phyloP scores from a whole-genome alignment of 805 yeast genomes.

The Cyberlindnera mississippiensis region DNA sequence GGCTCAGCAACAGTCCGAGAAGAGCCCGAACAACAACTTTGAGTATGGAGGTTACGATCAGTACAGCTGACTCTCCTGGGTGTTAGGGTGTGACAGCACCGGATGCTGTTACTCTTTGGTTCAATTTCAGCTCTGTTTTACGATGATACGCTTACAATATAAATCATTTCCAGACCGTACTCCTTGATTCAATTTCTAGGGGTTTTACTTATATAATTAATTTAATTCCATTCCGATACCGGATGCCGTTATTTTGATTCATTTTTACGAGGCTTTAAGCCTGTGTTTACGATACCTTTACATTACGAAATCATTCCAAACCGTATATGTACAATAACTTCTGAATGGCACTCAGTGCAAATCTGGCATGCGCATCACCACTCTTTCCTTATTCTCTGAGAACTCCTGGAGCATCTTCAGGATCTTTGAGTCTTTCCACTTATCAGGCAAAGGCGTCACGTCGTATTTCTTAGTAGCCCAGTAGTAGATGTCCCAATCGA shows the following conservation, averaged over 20 bases:
- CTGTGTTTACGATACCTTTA: too few species aligned
- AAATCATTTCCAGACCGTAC: too few species aligned
- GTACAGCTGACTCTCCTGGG: constrained; percentile 22
- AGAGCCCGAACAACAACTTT: constrained; percentile 29
- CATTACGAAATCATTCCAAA: too few species aligned
- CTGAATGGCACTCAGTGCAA: constrained; percentile 26
- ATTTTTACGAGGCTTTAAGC: too few species aligned
- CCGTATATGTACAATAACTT: not conserved
- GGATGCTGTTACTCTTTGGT: not conserved
- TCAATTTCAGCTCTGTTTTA: not conserved
- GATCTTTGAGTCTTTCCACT: constrained; percentile 70
- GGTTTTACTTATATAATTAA: too few species aligned
- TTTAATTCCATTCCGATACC: too few species aligned
- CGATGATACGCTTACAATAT: too few species aligned
- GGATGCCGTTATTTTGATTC: too few species aligned
- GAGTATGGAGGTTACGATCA: constrained; percentile 39
- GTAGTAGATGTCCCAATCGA: constrained; percentile 99
- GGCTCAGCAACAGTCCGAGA: constrained; percentile 7
- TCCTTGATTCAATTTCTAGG: too few species aligned
- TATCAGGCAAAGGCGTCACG: constrained; percentile 82
- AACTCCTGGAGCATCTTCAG: constrained; percentile 64
- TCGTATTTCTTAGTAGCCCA: constrained; percentile 90
- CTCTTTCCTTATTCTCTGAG: constrained; percentile 67
- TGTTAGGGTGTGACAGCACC: not conserved
- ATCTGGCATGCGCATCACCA: constrained; percentile 84